These are phyloP conservation scores for Heliamphora exappendiculata DNA, from an alignment of 148 eudicot species.

Conservation along the genomic window DNA sequence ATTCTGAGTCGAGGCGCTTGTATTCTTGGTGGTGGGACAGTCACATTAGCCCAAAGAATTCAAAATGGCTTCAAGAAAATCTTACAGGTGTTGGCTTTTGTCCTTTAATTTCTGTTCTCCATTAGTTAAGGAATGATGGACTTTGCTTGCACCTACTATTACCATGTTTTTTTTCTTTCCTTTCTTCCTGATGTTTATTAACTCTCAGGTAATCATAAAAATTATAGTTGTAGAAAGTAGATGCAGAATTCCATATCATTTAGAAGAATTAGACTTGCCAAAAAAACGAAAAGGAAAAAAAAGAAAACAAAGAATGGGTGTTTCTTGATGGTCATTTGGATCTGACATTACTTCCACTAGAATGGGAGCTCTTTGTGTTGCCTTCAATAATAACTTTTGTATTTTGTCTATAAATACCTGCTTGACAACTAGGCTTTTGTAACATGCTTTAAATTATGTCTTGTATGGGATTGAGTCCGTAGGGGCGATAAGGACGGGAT, in stretches of 20 bases:
- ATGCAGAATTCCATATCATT: background rate
- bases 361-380: background rate
- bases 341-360: background rate
- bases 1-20: constrained; percentile 50
- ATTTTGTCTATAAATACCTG: too few species aligned
- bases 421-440: background rate
- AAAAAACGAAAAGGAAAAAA: too few species aligned
- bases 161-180: background rate
- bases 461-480: background rate
- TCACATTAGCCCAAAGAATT: constrained; percentile 60
- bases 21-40: constrained; percentile 81
- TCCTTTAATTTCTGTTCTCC: background rate
- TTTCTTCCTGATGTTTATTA: background rate
- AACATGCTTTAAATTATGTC: background rate
- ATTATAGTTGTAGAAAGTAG: background rate
- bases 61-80: constrained; percentile 66
- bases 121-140: background rate
- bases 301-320: background rate
- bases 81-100: constrained; percentile 38
- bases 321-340: background rate
- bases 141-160: background rate
- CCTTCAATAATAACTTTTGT: background rate
- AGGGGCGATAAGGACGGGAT: background rate
- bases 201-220: background rate
- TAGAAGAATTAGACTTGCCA: too few species aligned